Percentiles rank a stretch among this genome's conserved stretches.
Conservation (phyloP, 176 grass and related monocot genomes). For the Typha latifolia region DNA sequence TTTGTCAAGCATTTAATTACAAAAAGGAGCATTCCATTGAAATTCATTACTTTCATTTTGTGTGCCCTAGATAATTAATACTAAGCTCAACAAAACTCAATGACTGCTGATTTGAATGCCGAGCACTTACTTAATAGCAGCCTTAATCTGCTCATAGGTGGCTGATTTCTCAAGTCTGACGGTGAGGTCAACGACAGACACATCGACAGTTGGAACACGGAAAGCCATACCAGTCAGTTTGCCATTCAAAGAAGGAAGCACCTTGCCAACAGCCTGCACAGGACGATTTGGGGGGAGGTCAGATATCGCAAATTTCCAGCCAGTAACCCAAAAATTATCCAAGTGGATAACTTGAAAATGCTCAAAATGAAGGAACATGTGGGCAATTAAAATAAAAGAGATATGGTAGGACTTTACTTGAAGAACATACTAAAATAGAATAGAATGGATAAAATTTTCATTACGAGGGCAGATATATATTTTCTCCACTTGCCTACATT, state of each 20-base stretch:
- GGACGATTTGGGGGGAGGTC: background rate
- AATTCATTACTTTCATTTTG: no score
- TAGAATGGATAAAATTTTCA: no score
- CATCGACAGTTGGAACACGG: conserved; percentile 63
- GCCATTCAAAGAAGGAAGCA: conserved; percentile 65
- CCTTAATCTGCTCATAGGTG: conserved; percentile 52
- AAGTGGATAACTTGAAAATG: background rate
- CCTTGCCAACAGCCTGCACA: conserved; percentile 62
- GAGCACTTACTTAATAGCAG: conserved; percentile 49
- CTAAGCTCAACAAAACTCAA: background rate
- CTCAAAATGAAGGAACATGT: no score
- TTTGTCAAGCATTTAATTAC: no score
- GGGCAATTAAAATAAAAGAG: no score
- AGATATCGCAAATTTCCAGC: background rate
- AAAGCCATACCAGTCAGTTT: conserved; percentile 71
- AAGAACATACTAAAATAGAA: no score
- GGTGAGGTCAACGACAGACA: conserved; percentile 75
- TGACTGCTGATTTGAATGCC: background rate
- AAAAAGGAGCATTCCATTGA: no score
- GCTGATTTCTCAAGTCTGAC: conserved; percentile 50
- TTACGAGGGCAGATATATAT: no score
- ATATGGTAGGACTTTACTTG: no score
- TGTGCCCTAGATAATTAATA: no score
- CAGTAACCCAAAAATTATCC: background rate
- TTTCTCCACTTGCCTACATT: no score